Percentiles rank a stretch among this genome's conserved stretches.
Conservation (phyloP, 805 yeast genomes). For the Wickerhamiella azymoides region DNA sequence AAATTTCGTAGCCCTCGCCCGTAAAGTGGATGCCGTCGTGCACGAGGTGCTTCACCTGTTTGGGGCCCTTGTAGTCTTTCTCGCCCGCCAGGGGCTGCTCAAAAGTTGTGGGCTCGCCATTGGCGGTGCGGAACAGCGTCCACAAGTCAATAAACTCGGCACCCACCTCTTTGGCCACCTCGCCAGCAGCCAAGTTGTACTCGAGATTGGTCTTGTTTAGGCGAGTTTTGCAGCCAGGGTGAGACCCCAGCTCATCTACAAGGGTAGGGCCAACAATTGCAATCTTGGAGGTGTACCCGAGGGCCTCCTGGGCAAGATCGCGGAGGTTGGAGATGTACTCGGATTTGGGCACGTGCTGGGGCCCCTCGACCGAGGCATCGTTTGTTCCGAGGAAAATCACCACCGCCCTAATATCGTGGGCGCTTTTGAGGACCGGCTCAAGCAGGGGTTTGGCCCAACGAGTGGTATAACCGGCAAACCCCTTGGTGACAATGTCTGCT, state of each 20-base stretch:
- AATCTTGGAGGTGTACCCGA: conserved; percentile 33
- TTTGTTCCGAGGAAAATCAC: conserved; percentile 72
- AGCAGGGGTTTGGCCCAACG: conserved; percentile 41
- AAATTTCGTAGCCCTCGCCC: conserved; percentile 38
- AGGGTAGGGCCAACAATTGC: conserved; percentile 50
- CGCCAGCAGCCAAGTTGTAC: conserved; percentile 39
- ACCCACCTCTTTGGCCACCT: conserved; percentile 32
- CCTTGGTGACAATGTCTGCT: conserved; percentile 57
- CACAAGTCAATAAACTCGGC: conserved; percentile 50
- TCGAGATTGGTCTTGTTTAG: conserved; percentile 31
- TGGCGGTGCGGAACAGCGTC: conserved; percentile 29
- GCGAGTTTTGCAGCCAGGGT: conserved; percentile 32
- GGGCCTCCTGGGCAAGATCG: conserved; percentile 30
- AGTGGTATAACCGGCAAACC: conserved; percentile 64
- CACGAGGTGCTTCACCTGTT: conserved; percentile 22
- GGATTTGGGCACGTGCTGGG: conserved; percentile 38
- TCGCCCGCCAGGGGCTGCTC: conserved; percentile 20
- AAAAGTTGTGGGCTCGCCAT: conserved; percentile 29
- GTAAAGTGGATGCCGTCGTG: conserved; percentile 50
- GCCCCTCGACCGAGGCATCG: conserved; percentile 38
- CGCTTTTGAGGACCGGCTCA: conserved; percentile 22
- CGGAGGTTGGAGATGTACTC: conserved; percentile 37
- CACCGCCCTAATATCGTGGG: conserved; percentile 23
- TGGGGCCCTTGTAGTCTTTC: conserved; percentile 1
- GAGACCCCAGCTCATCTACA: conserved; percentile 28